phyloP scores from a whole-genome alignment of 139 green algal genomes.

The Eudorina sp. region DNA sequence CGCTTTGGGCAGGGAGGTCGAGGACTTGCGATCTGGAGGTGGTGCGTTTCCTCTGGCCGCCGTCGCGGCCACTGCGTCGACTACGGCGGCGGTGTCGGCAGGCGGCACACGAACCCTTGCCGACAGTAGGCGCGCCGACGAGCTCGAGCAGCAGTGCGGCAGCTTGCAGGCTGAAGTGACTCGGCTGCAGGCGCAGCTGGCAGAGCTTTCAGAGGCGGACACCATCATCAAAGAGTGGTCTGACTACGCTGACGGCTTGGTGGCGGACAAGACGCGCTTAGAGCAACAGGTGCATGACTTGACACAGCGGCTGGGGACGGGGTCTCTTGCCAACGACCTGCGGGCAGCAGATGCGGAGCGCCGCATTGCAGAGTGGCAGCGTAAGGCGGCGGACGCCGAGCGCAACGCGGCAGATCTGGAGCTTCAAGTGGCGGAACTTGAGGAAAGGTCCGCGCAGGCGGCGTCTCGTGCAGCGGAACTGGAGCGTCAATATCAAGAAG shows the following conservation, averaged over 20 bases:
- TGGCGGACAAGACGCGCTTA: conserved; percentile 40
- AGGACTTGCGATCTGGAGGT: not conserved
- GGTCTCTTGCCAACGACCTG: not conserved
- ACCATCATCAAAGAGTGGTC: conserved; percentile 53
- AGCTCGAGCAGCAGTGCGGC: not conserved
- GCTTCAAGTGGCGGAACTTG: not conserved
- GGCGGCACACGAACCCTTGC: not conserved
- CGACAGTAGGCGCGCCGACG: not conserved
- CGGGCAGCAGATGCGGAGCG: not conserved
- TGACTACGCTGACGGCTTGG: conserved; percentile 38
- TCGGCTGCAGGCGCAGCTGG: conserved; percentile 26
- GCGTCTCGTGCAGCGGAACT: not conserved
- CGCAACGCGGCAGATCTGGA: not conserved
- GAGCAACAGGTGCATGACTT: conserved; percentile 22
- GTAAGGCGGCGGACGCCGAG: not conserved
- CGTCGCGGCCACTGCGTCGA: too few species aligned
- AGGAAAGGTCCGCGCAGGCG: not conserved
- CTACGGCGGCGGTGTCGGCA: not conserved
- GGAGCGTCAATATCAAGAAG: not conserved
- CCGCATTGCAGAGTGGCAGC: not conserved
- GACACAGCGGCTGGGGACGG: not conserved
- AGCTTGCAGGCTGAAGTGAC: conserved; percentile 21
- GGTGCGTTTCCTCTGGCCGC: not conserved
- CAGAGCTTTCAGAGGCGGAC: conserved; percentile 55
- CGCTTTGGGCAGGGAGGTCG: not conserved